Base-by-base conservation (phyloP, 768 basidiomycete species). In the Antrodiella citrinella region DNA sequence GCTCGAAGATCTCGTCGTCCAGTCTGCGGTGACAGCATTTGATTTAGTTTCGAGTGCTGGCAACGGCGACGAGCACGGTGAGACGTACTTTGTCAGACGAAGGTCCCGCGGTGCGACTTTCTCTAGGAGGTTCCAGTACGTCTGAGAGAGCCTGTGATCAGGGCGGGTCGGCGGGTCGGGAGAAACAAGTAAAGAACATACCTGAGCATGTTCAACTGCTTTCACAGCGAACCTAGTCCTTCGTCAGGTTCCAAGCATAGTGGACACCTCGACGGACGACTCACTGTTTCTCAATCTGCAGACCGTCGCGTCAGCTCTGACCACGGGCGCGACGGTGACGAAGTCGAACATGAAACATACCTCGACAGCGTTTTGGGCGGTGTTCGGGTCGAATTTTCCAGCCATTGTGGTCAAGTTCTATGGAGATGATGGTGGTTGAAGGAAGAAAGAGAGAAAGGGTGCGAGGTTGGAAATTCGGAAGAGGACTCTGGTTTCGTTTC, bases 181-280 rank as follows among this genome's bases (percentile, higher is more conserved):
- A n/a, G n/a, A n/a, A n/a, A n/a, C n/a, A n/a, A n/a, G n/a, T n/a
- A 43, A 25, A 35, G 21, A n/a, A 64, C 79, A 54, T 47, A 90
- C 92, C 75, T 95, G 91, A 42, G 94, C 91, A 57, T 98, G 92
- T 65, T 99, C 94, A 47, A 98, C 93, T 11, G 92, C 91, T 66
- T 86, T 91, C 50, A 99, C 95, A 21, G 91, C 91, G 64, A 93
- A 92, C 62, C 85, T 87, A 19, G 48, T 19, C 47, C 10, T 18
- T 10, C 42, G 55, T 50, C 9, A 15, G 18, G 22, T 41, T 45
- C 49, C 47, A 56, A 19, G 7, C 30, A 13, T 22, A n/a, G 26
- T 10, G 18, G 10, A 38, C 35, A 10, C 19, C 10, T 22, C 10
- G 21, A n/a, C 20, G 20, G 10, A 10, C 15, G 35, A 75, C 86